phyloP scores from a whole-genome alignment of 768 basidiomycete genomes.

The Symmetrospora coprosmae region DNA sequence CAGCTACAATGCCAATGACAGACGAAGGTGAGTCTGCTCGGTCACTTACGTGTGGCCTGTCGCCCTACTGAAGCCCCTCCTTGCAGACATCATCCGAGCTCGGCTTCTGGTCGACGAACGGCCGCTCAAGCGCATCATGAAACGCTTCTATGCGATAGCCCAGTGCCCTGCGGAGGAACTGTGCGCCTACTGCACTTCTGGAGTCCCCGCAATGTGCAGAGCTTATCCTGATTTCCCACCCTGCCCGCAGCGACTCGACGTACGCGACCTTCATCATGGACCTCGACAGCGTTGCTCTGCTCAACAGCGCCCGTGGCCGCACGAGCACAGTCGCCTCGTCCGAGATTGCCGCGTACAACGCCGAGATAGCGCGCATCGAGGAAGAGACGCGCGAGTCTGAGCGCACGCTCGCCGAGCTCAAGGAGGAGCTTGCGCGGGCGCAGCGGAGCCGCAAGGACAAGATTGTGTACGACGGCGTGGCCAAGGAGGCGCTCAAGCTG shows the following conservation, averaged over 20 bases:
- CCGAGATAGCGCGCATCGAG: not conserved
- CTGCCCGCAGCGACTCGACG: not conserved
- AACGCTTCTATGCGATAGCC: conserved; percentile 16
- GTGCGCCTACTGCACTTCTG: not conserved
- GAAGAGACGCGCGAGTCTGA: not conserved
- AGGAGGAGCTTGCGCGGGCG: conserved; percentile 1
- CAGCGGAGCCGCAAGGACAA: conserved; percentile 19
- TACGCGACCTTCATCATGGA: conserved; percentile 21
- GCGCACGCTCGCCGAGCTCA: not conserved
- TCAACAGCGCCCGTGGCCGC: not conserved
- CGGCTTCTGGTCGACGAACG: conserved; percentile 19
- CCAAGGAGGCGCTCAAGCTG: conserved; percentile 7
- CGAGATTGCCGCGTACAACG: conserved; percentile 1
- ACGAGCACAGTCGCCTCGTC: not conserved
- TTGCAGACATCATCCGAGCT: conserved; percentile 18
- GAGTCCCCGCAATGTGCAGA: not conserved
- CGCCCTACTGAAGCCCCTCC: not conserved
- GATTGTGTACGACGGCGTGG: conserved; percentile 19
- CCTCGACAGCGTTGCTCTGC: not conserved
- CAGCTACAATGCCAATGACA: conserved; percentile 1
- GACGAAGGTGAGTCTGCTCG: conserved; percentile 1
- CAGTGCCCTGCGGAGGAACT: not conserved
- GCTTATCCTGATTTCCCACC: not conserved
- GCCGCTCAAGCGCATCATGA: conserved; percentile 17
- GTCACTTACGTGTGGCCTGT: not conserved